Evolutionary conservation across 176 grass and related monocot genomes (phyloP).

Genomic region (Carex scoparia): DNA sequence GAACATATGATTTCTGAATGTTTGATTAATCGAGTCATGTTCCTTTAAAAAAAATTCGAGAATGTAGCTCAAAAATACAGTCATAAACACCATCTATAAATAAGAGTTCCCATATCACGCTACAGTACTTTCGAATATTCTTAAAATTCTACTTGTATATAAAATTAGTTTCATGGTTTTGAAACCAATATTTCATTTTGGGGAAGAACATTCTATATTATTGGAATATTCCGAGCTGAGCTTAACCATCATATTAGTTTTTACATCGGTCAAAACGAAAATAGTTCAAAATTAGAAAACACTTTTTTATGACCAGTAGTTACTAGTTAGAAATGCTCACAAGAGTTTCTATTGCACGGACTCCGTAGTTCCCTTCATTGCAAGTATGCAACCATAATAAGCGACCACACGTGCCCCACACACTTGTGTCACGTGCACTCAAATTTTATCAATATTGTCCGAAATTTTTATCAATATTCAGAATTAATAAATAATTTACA

Average conservation of each 20-base stretch:
- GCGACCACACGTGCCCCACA: background rate
- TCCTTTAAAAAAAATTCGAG: no score
- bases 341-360: background rate
- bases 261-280: background rate
- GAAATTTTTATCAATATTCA: no score
- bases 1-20: background rate
- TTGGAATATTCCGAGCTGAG: background rate
- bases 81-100: background rate
- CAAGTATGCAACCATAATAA: no score
- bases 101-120: background rate
- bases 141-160: background rate
- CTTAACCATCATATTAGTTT: background rate
- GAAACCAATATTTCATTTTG: background rate
- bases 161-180: background rate
- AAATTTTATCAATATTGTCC: background rate
- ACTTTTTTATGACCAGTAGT: background rate
- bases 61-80: no score
- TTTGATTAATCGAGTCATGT: background rate
- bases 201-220: background rate
- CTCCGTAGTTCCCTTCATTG: no score
- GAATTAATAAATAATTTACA: no score
- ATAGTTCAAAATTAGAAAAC: background rate
- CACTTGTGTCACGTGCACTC: background rate
- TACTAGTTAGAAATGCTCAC: background rate
- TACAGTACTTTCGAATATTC: background rate